Conservation (phyloP, 2,329 filamentous ascomycete genomes). For the Fusarium sp. region DNA sequence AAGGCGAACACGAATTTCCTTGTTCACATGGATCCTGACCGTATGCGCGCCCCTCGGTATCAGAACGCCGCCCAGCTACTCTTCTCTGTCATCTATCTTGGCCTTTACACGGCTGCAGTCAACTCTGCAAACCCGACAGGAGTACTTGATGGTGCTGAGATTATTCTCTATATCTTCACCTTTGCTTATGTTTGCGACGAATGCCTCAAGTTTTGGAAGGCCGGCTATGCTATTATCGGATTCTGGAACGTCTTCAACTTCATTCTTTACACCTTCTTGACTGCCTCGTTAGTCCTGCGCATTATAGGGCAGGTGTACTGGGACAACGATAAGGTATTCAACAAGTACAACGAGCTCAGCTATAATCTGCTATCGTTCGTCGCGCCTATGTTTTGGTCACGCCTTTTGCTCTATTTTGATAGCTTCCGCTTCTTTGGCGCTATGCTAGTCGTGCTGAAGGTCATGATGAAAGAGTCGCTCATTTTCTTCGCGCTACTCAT, state of each 20-base stretch:
- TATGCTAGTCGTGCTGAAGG: constrained; percentile 96
- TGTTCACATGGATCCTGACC: constrained; percentile 89
- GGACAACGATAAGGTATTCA: constrained; percentile 57
- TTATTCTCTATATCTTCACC: constrained; percentile 89
- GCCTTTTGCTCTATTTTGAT: constrained; percentile 91
- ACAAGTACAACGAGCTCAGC: constrained; percentile 79
- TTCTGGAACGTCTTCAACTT: constrained; percentile 99
- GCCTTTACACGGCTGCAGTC: constrained; percentile 88
- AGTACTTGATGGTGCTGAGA: constrained; percentile 85
- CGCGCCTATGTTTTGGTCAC: constrained; percentile 96
- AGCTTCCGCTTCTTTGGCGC: constrained; percentile 95
- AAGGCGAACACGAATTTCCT: constrained; percentile 83
- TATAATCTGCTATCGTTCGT: constrained; percentile 96
- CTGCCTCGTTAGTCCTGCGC: constrained; percentile 81
- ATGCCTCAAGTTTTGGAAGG: constrained; percentile 89
- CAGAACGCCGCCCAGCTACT: constrained; percentile 91
- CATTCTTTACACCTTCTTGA: constrained; percentile 81
- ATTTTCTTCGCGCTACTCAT: constrained; percentile 95
- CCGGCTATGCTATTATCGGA: constrained; percentile 87
- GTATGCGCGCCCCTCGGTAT: constrained; percentile 91
- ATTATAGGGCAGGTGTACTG: constrained; percentile 79
- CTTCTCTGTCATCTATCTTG: constrained; percentile 85
- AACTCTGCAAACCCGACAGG: constrained; percentile 91
- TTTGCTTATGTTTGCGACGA: constrained; percentile 92
- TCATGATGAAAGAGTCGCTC: constrained; percentile 92